Evolutionary conservation across 2,329 filamentous ascomycete species (phyloP).

Genomic region (Trichoderma sp.): DNA sequence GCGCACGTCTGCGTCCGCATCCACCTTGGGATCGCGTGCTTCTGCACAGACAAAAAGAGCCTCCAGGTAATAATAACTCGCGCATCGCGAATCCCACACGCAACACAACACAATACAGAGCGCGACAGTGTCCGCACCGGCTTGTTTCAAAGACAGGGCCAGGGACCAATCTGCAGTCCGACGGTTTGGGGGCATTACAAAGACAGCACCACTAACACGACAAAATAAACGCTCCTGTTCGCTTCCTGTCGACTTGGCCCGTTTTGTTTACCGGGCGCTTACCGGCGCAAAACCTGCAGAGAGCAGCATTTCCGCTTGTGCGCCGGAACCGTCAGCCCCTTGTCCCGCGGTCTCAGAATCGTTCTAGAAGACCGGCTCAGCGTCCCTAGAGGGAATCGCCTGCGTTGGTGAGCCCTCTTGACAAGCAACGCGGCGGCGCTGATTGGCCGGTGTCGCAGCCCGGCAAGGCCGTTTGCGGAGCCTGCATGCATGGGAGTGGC

Average conservation of each 20-base stretch:
- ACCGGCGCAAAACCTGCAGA: background rate
- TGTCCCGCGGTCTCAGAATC: conserved; percentile 33
- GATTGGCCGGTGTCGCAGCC: background rate
- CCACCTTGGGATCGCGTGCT: background rate
- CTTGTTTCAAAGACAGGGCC: background rate
- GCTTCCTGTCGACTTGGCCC: background rate
- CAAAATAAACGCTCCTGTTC: background rate
- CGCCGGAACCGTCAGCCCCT: conserved; percentile 26
- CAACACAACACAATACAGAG: background rate
- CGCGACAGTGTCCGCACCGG: background rate
- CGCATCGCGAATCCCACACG: background rate
- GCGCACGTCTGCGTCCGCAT: background rate
- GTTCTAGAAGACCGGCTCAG: conserved; percentile 33
- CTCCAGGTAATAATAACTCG: background rate
- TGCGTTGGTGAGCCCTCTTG: background rate
- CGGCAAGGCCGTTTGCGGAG: conserved; percentile 2
- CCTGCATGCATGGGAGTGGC: background rate
- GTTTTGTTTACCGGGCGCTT: conserved; percentile 11
- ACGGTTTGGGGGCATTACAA: background rate
- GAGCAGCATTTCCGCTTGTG: conserved; percentile 1
- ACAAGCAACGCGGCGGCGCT: background rate
- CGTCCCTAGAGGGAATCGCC: conserved; percentile 4
- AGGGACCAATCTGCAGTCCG: background rate
- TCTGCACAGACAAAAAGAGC: background rate
- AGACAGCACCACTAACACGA: background rate